Evolutionary conservation across 2,329 filamentous ascomycete species (phyloP), one percentile per base, ranked within the genome.

Genomic region (Ascochyta viciae-villosae): DNA sequence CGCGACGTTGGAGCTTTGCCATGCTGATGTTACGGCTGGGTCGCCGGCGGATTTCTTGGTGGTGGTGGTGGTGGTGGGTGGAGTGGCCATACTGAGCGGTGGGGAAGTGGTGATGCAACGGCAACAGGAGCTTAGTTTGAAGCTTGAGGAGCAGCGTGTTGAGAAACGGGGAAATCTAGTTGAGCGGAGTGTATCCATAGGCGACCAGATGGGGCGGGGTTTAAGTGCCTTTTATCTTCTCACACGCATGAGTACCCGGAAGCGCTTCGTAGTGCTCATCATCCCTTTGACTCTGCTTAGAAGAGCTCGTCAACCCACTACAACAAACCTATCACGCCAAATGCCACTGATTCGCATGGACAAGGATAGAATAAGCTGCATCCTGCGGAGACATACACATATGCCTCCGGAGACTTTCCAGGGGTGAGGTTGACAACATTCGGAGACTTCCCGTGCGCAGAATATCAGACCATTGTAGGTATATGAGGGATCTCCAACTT

Each of bases 1-100:
- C 1, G 64, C 69, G 6, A 62, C 7, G 15, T 54, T 34, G 2
- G 40, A 5, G 15, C 15, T 22, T 10, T 44, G 52, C 52, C 52
- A 54, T 9, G 22, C n/a, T 4, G 40, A 38, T 16, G 24, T 39
- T 22, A 49, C n/a, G 19, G 39, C 13, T n/a, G 48, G 16, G 7
- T 48, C 26, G 12, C 31, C 9, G n/a, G 22, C 38, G 38, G 27
- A n/a, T 9, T 35, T 26, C 19, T 19, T 19, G 19, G 19, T 19
- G 19, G 19, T 19, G 19, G 19, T 19, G 19, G 19, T 19, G 39
- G 23, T 7, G 23, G 23, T 29, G 22, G 33, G 27, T 43, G 34
- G 19, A 16, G 47, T 1, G 5, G 47, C 22, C 47, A 50, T 50
- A 15, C 6, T 50, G 22, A 13, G 15, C 3, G 22, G 26, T 6